A percentile compares a stretch with the other conserved stretches of the same genome.
These are phyloP conservation scores for Arctium lappa DNA, from an alignment of 129 eudicot genomes.

Conservation along the genomic window DNA sequence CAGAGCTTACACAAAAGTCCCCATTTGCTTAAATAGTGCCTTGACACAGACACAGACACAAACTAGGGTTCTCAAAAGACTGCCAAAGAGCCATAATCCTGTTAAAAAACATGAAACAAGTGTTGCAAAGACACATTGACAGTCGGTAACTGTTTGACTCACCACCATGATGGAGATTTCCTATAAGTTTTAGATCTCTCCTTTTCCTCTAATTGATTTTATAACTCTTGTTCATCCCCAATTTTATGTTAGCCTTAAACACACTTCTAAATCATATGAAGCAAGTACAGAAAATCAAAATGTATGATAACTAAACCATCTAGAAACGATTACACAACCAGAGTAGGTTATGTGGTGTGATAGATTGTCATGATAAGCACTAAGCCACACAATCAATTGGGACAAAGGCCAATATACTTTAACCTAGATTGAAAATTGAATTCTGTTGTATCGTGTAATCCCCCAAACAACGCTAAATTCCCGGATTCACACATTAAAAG, in stretches of 20 bases:
- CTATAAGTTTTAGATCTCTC: not conserved
- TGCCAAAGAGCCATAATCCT: not conserved
- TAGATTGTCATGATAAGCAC: not conserved
- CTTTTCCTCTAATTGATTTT: not conserved
- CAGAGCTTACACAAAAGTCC: not conserved
- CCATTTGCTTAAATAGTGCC: not conserved
- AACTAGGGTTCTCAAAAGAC: not conserved
- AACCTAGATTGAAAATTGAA: not conserved
- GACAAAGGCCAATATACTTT: not conserved
- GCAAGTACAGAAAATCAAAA: not conserved
- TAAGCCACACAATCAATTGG: not conserved
- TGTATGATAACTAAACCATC: not conserved
- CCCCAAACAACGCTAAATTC: conserved; percentile 8
- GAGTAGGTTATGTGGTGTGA: not conserved
- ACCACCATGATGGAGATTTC: not conserved
- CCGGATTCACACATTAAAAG: not conserved
- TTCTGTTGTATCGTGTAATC: not conserved
- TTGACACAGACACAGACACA: not conserved
- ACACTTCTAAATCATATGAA: not conserved
- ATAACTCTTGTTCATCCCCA: not conserved
- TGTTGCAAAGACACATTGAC: not conserved
- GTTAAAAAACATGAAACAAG: not conserved
- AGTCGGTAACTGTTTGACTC: not conserved
- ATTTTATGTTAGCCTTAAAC: not conserved
- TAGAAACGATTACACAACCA: not conserved